Base-by-base conservation (phyloP, 306 rosid genomes). In the Quillaja saponaria region DNA sequence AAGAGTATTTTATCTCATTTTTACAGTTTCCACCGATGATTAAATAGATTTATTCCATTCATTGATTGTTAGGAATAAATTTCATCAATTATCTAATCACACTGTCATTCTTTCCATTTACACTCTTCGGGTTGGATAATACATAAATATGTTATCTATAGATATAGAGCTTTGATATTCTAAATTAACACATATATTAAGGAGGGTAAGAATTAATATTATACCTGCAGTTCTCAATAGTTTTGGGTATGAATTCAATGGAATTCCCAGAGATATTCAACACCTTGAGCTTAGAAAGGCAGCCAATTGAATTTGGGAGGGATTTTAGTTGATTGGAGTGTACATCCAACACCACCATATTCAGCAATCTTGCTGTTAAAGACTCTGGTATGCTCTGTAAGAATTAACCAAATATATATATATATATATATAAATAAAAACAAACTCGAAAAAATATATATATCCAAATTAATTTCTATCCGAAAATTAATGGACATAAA, bases 201-300 rank as follows among this genome's bases (percentile, higher is more conserved):
- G 40, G 10, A 5, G 40, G 10, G 40, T 10, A 37, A 37, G 6
- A 10, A 18, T 0, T 1, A 58, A 42, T 20, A 52, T 3, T 13
- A 48, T 61, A 90, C 97, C 96, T 92, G 99, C 99, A 92, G 78
- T 89, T 74, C 49, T 81, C 87, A 57, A 92, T 85, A 6, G 95
- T 74, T 72, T 81, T 92, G 28, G 99, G 99, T 16, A 92, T 78
- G 55, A 13, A 58, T 16, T 81, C 69, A 16, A 92, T 62, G 63
- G 81, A 81, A 71, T 92, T 92, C 59, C 95, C 90, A 2, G 99
- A 79, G 66, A 84, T 81, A 49, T 88, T 89, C 76, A 92, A 76
- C 51, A 83, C 16, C 80, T 88, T 84, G 56, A 92, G 94, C 79
- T 83, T 92, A 6, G 80, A 78, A 51, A 92, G 85, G 76, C 99